Evolutionary conservation across 257 asterid genomes (phyloP).

Genomic region (Jacaranda mimosifolia): DNA sequence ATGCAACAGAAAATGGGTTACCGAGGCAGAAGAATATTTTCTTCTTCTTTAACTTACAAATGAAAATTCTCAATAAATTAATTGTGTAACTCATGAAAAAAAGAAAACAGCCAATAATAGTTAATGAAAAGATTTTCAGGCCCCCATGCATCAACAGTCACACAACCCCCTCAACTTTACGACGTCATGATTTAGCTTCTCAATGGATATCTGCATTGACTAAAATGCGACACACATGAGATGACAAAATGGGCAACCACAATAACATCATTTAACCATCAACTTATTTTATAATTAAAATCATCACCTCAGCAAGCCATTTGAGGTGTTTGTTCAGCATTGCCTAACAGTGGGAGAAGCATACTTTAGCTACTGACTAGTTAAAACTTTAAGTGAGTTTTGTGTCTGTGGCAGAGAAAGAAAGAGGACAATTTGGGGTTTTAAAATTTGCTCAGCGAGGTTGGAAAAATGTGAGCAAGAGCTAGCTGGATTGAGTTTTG

Average conservation of each 20-base stretch:
- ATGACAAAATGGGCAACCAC: background rate
- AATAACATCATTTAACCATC: background rate
- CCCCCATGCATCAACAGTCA: background rate
- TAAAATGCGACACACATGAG: background rate
- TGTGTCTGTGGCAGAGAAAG: slow-evolving; percentile 10
- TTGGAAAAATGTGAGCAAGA: slow-evolving; percentile 17
- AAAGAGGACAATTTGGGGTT: background rate
- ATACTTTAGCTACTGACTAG: slow-evolving; percentile 1
- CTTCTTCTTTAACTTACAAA: background rate
- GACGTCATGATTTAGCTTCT: too few relatives aligned
- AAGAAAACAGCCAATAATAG: background rate
- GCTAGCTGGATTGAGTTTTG: slow-evolving; percentile 14
- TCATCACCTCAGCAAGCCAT: background rate
- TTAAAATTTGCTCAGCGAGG: slow-evolving; percentile 1
- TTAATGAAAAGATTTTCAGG: background rate
- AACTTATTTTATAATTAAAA: background rate
- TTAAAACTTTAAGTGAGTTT: background rate
- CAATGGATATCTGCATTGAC: too few relatives aligned
- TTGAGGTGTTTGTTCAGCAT: background rate
- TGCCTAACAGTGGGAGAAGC: background rate
- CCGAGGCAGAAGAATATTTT: background rate
- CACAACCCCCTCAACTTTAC: background rate
- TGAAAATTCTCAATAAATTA: background rate
- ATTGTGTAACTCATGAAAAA: background rate
- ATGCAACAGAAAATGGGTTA: background rate